Conservation (phyloP, 1,139 yeast genomes). For the Nakaseomyces nivariensis region DNA sequence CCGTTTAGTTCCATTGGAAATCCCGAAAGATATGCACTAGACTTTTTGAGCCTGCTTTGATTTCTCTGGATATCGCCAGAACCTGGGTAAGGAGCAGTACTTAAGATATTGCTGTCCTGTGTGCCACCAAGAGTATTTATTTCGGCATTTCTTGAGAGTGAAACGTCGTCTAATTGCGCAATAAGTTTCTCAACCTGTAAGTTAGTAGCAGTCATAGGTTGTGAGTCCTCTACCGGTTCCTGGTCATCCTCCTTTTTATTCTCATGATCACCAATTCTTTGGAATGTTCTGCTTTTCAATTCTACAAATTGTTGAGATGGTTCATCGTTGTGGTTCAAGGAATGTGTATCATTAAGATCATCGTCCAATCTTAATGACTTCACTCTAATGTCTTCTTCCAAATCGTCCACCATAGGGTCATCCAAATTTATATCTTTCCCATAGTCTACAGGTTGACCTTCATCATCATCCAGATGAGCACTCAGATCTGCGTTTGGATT, state of each 20-base stretch:
- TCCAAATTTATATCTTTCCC: background rate
- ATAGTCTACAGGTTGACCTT: background rate
- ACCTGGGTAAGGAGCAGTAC: background rate
- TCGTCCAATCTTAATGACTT: background rate
- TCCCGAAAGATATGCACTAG: constrained; percentile 24
- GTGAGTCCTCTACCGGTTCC: constrained; percentile 5
- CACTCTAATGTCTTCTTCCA: background rate
- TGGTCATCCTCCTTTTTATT: background rate
- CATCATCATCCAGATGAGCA: background rate
- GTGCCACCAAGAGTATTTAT: constrained; percentile 5
- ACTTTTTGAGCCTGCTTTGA: constrained; percentile 14
- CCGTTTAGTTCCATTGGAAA: constrained; percentile 6
- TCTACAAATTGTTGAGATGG: background rate
- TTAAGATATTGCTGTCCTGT: background rate
- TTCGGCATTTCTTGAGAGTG: constrained; percentile 19
- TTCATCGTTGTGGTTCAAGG: background rate
- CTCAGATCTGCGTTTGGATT: constrained; percentile 14
- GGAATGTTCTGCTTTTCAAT: background rate
- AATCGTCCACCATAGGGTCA: background rate
- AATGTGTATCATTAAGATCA: background rate
- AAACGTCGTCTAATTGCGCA: constrained; percentile 26
- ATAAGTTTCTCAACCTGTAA: constrained; percentile 24
- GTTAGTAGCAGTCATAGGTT: constrained; percentile 13
- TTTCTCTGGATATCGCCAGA: background rate
- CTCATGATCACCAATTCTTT: background rate